A percentile compares a stretch with the other conserved stretches of the same genome.
phyloP scores from a whole-genome alignment of 768 basidiomycete genomes.

The Clitopilus passeckerianus region DNA sequence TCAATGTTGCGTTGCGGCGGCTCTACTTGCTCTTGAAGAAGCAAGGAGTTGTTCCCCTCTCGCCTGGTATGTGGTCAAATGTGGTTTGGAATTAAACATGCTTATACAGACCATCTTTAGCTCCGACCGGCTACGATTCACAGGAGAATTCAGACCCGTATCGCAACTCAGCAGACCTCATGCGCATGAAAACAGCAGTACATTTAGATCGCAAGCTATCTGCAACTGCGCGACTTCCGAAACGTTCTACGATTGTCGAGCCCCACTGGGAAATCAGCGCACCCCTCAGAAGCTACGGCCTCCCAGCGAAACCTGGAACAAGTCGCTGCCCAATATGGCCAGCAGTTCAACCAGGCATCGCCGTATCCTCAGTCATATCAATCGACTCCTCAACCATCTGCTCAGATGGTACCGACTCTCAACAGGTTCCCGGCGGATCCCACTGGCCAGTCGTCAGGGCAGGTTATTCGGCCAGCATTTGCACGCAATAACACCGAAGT shows the following conservation, averaged over 20 bases:
- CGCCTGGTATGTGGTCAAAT: slow-evolving; percentile 48
- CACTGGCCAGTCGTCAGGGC: slow-evolving; percentile 26
- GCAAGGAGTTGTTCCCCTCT: slow-evolving; percentile 83
- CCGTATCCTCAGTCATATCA: slow-evolving; percentile 15
- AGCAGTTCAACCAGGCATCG: slow-evolving; percentile 21
- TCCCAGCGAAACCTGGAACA: slow-evolving; percentile 43
- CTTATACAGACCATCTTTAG: slow-evolving; percentile 15
- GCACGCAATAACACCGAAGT: slow-evolving; percentile 82
- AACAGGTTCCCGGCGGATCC: slow-evolving; percentile 35
- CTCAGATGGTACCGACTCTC: slow-evolving; percentile 28
- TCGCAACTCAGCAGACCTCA: slow-evolving; percentile 84
- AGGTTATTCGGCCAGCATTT: slow-evolving; percentile 62
- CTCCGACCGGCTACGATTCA: slow-evolving; percentile 20
- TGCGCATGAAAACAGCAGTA: slow-evolving; percentile 84
- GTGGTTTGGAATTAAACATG: neutral
- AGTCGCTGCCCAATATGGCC: slow-evolving; percentile 25
- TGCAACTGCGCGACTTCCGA: slow-evolving; percentile 86
- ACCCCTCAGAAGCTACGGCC: slow-evolving; percentile 56
- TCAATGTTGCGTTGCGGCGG: slow-evolving; percentile 92
- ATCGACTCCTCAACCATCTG: slow-evolving; percentile 21
- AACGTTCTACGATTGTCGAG: slow-evolving; percentile 94
- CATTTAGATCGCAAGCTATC: slow-evolving; percentile 95
- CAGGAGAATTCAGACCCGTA: slow-evolving; percentile 67
- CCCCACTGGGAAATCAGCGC: slow-evolving; percentile 83
- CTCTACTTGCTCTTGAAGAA: slow-evolving; percentile 85